A percentile compares a stretch with the other conserved stretches of the same genome.
Conservation (phyloP, 2,329 filamentous ascomycete species). For the Clarireedia hainanense region DNA sequence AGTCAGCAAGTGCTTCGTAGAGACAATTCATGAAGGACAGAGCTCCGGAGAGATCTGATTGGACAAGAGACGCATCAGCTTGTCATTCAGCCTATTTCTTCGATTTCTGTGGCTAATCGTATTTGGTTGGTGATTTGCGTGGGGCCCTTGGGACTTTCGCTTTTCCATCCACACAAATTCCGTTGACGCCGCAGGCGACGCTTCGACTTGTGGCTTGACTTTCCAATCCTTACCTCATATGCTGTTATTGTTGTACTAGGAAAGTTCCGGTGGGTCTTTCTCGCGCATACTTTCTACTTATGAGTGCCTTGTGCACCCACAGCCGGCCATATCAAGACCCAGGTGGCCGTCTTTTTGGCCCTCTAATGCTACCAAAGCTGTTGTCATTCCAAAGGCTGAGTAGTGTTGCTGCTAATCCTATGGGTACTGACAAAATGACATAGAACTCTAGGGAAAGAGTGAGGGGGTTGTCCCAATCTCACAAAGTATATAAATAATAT, state of each 20-base stretch:
- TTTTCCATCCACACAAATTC: not conserved
- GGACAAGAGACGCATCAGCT: slow-evolving; percentile 1
- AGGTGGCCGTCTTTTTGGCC: slow-evolving; percentile 14
- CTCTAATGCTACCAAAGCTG: slow-evolving; percentile 11
- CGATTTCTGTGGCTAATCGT: not conserved
- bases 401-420: slow-evolving; percentile 15
- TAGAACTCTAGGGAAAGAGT: slow-evolving; percentile 18
- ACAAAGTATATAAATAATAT: slow-evolving; percentile 20
- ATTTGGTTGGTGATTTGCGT: not conserved
- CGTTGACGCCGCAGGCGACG: slow-evolving; percentile 4
- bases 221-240: not conserved
- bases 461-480: slow-evolving; percentile 8
- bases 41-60: not conserved
- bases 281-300: slow-evolving; percentile 1
- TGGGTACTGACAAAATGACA: slow-evolving; percentile 16
- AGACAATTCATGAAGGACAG: not conserved
- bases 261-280: not conserved
- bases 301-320: slow-evolving; percentile 10
- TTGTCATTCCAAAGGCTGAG: slow-evolving; percentile 21
- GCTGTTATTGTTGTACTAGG: not conserved
- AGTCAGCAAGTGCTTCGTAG: not conserved
- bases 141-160: not conserved
- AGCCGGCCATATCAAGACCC: slow-evolving; percentile 19
- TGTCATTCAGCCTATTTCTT: not conserved
- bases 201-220: slow-evolving; percentile 1